These are phyloP conservation scores for Saccharomyces paradoxus DNA, from an alignment of 805 yeast genomes.

Conservation along the genomic window DNA sequence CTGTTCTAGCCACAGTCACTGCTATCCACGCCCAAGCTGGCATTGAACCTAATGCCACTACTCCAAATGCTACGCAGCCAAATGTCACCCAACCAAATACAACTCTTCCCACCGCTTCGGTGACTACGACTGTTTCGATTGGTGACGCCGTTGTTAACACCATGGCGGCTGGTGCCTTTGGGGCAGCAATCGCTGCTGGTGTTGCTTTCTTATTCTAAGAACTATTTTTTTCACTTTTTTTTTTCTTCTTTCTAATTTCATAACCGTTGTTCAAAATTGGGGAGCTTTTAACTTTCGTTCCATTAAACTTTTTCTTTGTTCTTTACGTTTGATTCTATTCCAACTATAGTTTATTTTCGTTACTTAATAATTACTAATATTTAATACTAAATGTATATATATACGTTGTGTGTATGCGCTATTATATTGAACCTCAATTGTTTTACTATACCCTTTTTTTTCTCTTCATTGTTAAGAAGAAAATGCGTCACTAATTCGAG, in stretches of 20 bases:
- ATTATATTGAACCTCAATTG: neutral
- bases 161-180: slow-evolving; percentile 65
- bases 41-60: slow-evolving; percentile 35
- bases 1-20: slow-evolving; percentile 63
- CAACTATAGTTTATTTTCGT: neutral
- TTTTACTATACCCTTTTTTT: neutral
- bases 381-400: neutral
- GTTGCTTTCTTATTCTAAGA: slow-evolving; percentile 44
- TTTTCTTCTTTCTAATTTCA: neutral
- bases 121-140: slow-evolving; percentile 35
- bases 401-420: neutral
- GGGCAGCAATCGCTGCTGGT: slow-evolving; percentile 84
- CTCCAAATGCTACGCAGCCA: slow-evolving; percentile 40
- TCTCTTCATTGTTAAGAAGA: neutral
- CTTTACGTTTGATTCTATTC: neutral
- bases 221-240: neutral
- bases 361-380: neutral
- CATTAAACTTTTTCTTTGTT: neutral
- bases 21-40: slow-evolving; percentile 67
- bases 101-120: slow-evolving; percentile 28
- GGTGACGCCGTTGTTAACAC: slow-evolving; percentile 48
- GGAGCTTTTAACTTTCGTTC: neutral
- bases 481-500: neutral
- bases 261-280: neutral
- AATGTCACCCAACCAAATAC: slow-evolving; percentile 20